Evolutionary conservation across 805 yeast genomes (phyloP).

Genomic region (Nakazawaea populi): DNA sequence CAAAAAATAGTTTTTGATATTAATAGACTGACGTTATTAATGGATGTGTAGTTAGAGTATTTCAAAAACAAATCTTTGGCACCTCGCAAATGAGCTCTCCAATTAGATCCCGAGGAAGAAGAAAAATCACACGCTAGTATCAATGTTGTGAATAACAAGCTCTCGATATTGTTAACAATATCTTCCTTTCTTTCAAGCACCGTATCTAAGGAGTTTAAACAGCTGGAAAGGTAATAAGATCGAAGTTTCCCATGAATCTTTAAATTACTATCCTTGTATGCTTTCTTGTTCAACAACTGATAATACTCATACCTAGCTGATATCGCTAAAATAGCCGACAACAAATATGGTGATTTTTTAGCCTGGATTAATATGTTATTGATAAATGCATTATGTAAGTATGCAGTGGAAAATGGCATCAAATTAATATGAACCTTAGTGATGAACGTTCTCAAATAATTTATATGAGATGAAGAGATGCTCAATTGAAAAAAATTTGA

Average conservation of each 20-base stretch:
- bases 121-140: slow-evolving; percentile 63
- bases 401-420: slow-evolving; percentile 29
- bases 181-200: slow-evolving; percentile 34
- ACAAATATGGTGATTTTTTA: slow-evolving; percentile 49
- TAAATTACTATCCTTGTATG: slow-evolving; percentile 3
- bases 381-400: slow-evolving; percentile 26
- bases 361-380: slow-evolving; percentile 25
- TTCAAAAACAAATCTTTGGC: slow-evolving; percentile 59
- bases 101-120: slow-evolving; percentile 48
- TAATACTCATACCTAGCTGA: slow-evolving; percentile 52
- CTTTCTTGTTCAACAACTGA: slow-evolving; percentile 17
- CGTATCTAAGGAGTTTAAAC: slow-evolving; percentile 55
- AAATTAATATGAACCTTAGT: slow-evolving; percentile 28
- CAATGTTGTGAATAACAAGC: slow-evolving; percentile 62
- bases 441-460: slow-evolving; percentile 25
- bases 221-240: slow-evolving; percentile 58
- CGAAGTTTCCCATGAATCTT: slow-evolving; percentile 50
- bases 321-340: slow-evolving; percentile 67
- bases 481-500: slow-evolving; percentile 26
- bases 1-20: slow-evolving; percentile 26
- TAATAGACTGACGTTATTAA: slow-evolving; percentile 5
- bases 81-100: slow-evolving; percentile 66
- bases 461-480: slow-evolving; percentile 23
- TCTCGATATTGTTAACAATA: slow-evolving; percentile 55
- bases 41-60: slow-evolving; percentile 25